Evolutionary conservation across 148 eudicot species (phyloP), one percentile per base, ranked within the genome.

Genomic region (Limonium bicolor): DNA sequence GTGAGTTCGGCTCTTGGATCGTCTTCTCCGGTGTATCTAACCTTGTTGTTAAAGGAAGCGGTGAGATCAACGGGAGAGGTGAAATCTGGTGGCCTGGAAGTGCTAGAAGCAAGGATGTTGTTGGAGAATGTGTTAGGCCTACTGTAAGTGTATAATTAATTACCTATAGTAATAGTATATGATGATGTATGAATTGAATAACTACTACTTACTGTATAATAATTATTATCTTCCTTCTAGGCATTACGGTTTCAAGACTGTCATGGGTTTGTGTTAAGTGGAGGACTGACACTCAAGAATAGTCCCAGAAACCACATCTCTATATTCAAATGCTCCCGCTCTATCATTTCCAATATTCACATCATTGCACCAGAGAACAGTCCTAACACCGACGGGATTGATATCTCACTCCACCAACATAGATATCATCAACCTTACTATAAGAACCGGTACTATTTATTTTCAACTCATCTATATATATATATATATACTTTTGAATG

Each of bases 61-160:
- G 84, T 5, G 57, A 47, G 15, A 25, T 72, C 38, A 68, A 77
- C 39, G 79, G 73, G 10, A 70, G 51, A 35, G 84, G 76, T 21
- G 49, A 72, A 6, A 40, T 56, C 54, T 72, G 79, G 84, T 72
- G 84, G 84, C n/a, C n/a, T n/a, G n/a, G n/a, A n/a, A n/a, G n/a
- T n/a, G n/a, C n/a, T n/a, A n/a, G 35, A 47, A 13, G 20, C 35
- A n/a, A 29, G 52, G n/a, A n/a, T n/a, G n/a, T n/a, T n/a, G n/a
- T 23, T 18, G 20, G 21, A 38, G 20, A 23, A 38, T 38, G 41
- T 14, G 20, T 12, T 18, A 20, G 20, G 13, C 41, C 41, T 17
- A 38, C 41, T 19, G 41, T 36, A 36, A n/a, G n/a, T n/a, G n/a
- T 7, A n/a, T n/a, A n/a, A n/a, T n/a, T n/a, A n/a, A n/a, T n/a